Percentiles rank a stretch among this genome's conserved stretches.
Conservation (phyloP, 164 flowering plant species). For the Litsea cubeba region DNA sequence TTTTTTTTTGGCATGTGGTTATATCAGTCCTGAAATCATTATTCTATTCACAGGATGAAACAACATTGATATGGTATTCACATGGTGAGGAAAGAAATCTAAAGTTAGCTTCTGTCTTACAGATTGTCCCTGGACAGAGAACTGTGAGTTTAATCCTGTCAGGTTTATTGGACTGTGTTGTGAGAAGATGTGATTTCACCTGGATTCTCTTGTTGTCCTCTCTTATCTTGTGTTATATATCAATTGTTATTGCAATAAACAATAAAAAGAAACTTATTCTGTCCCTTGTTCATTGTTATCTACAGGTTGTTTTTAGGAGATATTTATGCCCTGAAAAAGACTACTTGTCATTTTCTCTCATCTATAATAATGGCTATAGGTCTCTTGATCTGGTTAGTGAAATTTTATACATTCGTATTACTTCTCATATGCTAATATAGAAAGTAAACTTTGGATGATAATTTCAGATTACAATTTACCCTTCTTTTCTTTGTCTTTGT, state of each 20-base stretch:
- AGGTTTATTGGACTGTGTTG: not conserved
- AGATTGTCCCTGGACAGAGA: slow-evolving; percentile 48
- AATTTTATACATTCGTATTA: not conserved
- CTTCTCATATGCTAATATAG: not conserved
- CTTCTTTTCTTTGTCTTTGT: not conserved
- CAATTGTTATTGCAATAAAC: not conserved
- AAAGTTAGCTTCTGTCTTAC: slow-evolving; percentile 29
- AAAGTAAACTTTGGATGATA: slow-evolving; percentile 4
- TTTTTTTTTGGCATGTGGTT: not conserved
- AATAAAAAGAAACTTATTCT: not conserved
- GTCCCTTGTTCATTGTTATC: slow-evolving; percentile 9
- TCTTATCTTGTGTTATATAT: not conserved
- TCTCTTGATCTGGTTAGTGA: slow-evolving; percentile 86
- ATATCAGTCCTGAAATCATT: not conserved
- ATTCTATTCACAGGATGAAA: slow-evolving; percentile 29
- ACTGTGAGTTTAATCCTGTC: slow-evolving; percentile 35
- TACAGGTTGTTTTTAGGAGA: slow-evolving; percentile 81
- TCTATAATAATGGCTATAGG: slow-evolving; percentile 79
- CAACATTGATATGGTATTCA: slow-evolving; percentile 44
- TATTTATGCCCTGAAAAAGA: slow-evolving; percentile 85
- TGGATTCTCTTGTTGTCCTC: not conserved
- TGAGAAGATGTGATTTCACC: not conserved
- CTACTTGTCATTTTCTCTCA: slow-evolving; percentile 83
- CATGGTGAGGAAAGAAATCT: slow-evolving; percentile 38
- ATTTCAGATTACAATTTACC: slow-evolving; percentile 1